Percentiles rank a stretch among this genome's conserved stretches.
Evolutionary conservation across 2,329 filamentous ascomycete species (phyloP).

Genomic region (Xylaria sp.): DNA sequence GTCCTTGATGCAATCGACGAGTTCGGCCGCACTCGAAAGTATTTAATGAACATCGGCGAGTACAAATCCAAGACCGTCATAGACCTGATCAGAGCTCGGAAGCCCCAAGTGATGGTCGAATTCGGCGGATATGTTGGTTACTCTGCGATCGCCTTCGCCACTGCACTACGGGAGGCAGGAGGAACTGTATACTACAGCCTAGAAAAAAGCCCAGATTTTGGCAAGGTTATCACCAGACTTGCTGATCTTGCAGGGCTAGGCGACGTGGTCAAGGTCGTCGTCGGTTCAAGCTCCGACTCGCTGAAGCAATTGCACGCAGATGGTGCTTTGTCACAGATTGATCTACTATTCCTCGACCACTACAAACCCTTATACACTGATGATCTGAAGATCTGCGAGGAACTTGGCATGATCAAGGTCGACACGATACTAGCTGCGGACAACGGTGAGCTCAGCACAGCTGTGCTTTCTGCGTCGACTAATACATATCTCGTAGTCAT

Average conservation of each 20-base stretch:
- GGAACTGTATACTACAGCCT: conserved; percentile 72
- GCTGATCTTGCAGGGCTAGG: conserved; percentile 75
- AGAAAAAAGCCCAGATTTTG: conserved; percentile 76
- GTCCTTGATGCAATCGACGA: conserved; percentile 75
- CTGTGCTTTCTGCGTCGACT: not conserved
- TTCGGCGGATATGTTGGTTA: conserved; percentile 84
- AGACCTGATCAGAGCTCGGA: conserved; percentile 68
- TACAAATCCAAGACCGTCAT: conserved; percentile 75
- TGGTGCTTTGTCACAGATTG: conserved; percentile 63
- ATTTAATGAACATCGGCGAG: conserved; percentile 81
- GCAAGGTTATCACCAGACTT: conserved; percentile 70
- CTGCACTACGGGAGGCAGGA: conserved; percentile 66
- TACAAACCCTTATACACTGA: conserved; percentile 77
- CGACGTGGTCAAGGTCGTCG: conserved; percentile 71
- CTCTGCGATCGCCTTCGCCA: conserved; percentile 76
- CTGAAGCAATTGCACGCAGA: conserved; percentile 63
- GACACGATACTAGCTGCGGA: conserved; percentile 71
- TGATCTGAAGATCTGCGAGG: conserved; percentile 79
- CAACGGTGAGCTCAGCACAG: conserved; percentile 50
- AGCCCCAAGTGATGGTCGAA: conserved; percentile 75
- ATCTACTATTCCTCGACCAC: conserved; percentile 81
- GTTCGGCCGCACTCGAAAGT: conserved; percentile 68
- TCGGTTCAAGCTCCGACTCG: conserved; percentile 71
- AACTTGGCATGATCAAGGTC: conserved; percentile 65
- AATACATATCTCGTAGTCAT: conserved; percentile 52